Base-by-base conservation (phyloP, 306 rosid genomes). In the Begonia loranthoides region DNA sequence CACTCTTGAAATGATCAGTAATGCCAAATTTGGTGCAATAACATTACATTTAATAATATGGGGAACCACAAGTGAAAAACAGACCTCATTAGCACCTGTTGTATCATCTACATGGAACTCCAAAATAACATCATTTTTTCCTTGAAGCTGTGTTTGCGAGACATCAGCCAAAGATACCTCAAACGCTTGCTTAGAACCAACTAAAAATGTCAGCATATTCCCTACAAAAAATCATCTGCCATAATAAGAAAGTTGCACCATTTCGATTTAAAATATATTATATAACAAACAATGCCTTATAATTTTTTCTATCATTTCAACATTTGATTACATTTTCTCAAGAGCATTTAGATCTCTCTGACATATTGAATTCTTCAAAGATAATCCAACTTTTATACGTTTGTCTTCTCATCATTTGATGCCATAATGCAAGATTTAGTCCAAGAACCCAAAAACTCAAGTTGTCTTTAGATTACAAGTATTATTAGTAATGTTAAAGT, bases 91-190 rank as follows among this genome's bases (percentile, higher is more conserved):
- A 47, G 96, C 99, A 66, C 99, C 99, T 9, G 93, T 82, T 34
- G 99, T 90, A 63, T 86, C 96, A 73, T 92, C 96, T 62, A 92
- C 99, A 8, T 92, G 99, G 62, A 92, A 92, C 76, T 86, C 96
- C 76, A 92, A 73, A 43, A 79, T 73, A 47, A 87, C 99, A 36
- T 92, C 99, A 65, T 80, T 87, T 76, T 92, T 92, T 53, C 99
- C 99, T 72, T 80, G 94, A 71, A 83, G 92, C 59, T 83, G 86
- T 48, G 96, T 87, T 71, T 92, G 96, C 45, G 94, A 76, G 64
- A 92, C 99, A 70, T 92, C 99, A 3, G 99, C 96, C 55, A 92
- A 68, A 74, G 99, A 92, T 50, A 87, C 93, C 71, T 92, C 99
- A 73, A 92, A 92, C 58, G 94, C 94, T 87, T 92, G 99, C 76